These are phyloP conservation scores for Diaporthe humulicola DNA, from an alignment of 2,329 filamentous ascomycete species.

Conservation along the genomic window DNA sequence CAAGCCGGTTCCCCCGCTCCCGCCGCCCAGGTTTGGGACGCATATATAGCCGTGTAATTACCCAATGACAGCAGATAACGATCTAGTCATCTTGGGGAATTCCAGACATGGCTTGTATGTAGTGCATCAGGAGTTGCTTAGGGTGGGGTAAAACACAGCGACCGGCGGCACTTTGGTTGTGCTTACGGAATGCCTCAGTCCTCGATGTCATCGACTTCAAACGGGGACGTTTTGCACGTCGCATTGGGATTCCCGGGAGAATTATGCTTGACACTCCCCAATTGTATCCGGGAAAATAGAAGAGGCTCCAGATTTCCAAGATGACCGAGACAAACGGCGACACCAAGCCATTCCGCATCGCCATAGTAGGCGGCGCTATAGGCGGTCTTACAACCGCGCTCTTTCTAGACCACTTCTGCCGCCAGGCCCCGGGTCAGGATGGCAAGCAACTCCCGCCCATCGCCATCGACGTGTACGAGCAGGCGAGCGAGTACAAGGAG, in stretches of 20 bases:
- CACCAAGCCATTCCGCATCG: slow-evolving; percentile 30
- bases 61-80: neutral
- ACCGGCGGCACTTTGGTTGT: neutral
- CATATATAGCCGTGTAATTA: neutral
- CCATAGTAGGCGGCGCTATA: slow-evolving; percentile 37
- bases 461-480: slow-evolving; percentile 36
- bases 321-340: slow-evolving; percentile 9
- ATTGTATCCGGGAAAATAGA: neutral
- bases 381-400: slow-evolving; percentile 35
- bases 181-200: slow-evolving; percentile 10
- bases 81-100: neutral
- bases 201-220: slow-evolving; percentile 8
- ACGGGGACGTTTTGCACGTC: neutral
- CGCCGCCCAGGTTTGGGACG: neutral
- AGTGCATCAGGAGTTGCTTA: neutral
- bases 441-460: neutral
- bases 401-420: slow-evolving; percentile 36
- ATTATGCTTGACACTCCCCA: fast-evolving
- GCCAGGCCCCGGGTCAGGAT: neutral
- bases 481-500: slow-evolving; percentile 36
- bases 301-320: neutral
- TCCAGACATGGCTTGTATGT: neutral
- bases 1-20: neutral
- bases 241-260: too few species aligned
- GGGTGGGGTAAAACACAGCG: slow-evolving; percentile 12